Evolutionary conservation across 495 filamentous ascomycete species (phyloP).

Genomic region (Monascus purpureus): DNA sequence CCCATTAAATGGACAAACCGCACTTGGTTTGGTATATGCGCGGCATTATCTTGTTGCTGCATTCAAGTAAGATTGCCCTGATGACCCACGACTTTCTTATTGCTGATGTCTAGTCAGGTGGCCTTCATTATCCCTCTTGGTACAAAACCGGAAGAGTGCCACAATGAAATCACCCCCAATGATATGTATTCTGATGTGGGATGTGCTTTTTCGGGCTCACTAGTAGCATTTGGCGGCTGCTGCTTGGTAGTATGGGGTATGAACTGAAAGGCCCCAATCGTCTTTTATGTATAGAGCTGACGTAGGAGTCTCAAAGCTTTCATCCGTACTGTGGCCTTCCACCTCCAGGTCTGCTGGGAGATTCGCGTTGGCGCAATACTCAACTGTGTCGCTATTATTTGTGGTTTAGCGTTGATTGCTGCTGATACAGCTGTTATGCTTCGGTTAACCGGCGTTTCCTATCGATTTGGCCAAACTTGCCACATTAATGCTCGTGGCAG

Average conservation of each 20-base stretch:
- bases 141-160: conserved; percentile 67
- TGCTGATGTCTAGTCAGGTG: conserved; percentile 33
- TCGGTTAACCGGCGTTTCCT: conserved; percentile 81
- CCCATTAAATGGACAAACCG: conserved; percentile 83
- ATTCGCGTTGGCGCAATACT: conserved; percentile 75
- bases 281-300: not conserved
- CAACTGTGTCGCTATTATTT: conserved; percentile 70
- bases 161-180: conserved; percentile 81
- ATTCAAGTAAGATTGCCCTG: conserved; percentile 51
- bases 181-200: conserved; percentile 71
- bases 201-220: conserved; percentile 79
- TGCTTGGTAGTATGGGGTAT: conserved; percentile 66
- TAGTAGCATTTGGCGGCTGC: conserved; percentile 77
- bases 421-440: conserved; percentile 60
- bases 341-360: conserved; percentile 97
- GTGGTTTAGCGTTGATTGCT: conserved; percentile 73
- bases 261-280: conserved; percentile 4
- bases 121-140: conserved; percentile 88
- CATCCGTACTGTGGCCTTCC: conserved; percentile 77
- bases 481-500: conserved; percentile 81
- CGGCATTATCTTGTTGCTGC: conserved; percentile 57
- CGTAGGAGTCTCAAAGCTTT: conserved; percentile 41
- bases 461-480: conserved; percentile 80
- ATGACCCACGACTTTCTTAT: conserved; percentile 2
- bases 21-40: conserved; percentile 82